These are phyloP conservation scores for Aspergillus sp. DNA, from an alignment of 2,329 filamentous ascomycete species.

Conservation along the genomic window DNA sequence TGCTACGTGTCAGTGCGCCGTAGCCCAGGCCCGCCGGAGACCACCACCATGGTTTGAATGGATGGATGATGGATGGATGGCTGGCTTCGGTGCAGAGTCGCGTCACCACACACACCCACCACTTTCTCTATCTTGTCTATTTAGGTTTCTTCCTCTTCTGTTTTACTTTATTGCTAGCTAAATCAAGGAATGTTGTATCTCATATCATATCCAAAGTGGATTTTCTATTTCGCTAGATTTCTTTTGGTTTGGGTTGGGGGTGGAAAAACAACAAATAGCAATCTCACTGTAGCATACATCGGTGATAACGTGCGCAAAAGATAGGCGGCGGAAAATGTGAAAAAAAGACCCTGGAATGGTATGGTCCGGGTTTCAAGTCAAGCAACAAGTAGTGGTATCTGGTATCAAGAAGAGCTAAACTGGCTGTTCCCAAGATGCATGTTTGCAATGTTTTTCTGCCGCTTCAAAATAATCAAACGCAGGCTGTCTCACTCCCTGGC, in stretches of 20 bases:
- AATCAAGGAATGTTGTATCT: too few species aligned
- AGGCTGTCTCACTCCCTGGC: neutral
- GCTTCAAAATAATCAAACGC: neutral
- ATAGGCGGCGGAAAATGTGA: neutral
- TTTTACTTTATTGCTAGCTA: too few species aligned
- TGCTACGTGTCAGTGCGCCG: constrained; percentile 6
- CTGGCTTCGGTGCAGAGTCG: too few species aligned
- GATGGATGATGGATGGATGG: too few species aligned
- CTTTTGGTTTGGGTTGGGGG: neutral
- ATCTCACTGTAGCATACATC: neutral
- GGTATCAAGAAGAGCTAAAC: constrained; percentile 6
- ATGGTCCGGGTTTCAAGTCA: neutral
- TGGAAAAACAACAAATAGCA: neutral
- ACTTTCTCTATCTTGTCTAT: too few species aligned
- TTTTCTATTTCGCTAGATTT: neutral
- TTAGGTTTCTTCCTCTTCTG: too few species aligned
- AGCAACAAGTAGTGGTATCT: constrained; percentile 7
- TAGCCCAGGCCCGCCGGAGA: neutral
- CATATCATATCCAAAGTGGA: too few species aligned
- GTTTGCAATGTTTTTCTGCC: constrained; percentile 5
- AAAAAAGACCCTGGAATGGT: neutral
- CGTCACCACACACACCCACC: too few species aligned
- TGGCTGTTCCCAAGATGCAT: constrained; percentile 7
- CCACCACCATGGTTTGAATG: too few species aligned
- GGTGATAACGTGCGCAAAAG: too few species aligned